Percentiles rank a stretch among this genome's conserved stretches.
Evolutionary conservation across 2,329 filamentous ascomycete species (phyloP).

Genomic region (Phialophora verrucosa): DNA sequence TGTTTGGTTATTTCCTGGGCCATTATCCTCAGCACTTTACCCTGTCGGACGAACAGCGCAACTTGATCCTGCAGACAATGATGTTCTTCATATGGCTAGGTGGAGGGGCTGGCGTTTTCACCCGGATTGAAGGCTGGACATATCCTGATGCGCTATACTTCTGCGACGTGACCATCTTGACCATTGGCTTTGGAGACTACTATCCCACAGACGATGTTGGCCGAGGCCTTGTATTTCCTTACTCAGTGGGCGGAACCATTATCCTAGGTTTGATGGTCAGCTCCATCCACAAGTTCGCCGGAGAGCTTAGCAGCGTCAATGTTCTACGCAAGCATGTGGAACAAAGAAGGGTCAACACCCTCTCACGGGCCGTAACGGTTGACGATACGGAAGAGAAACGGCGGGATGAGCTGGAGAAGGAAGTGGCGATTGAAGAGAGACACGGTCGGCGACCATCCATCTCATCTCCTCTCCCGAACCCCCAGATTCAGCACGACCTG

Average conservation of each 20-base stretch:
- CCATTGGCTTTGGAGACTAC: slow-evolving; percentile 68
- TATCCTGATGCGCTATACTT: slow-evolving; percentile 82
- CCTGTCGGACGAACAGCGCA: slow-evolving; percentile 80
- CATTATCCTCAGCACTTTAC: slow-evolving; percentile 80
- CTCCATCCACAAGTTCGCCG: slow-evolving; percentile 72
- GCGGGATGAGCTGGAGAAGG: slow-evolving; percentile 42
- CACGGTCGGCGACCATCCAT: slow-evolving; percentile 40
- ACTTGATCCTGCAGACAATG: slow-evolving; percentile 89
- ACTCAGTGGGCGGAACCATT: slow-evolving; percentile 80
- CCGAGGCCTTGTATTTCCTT: slow-evolving; percentile 78
- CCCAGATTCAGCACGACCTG: slow-evolving; percentile 33
- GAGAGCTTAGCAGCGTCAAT: slow-evolving; percentile 66
- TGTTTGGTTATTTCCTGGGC: slow-evolving; percentile 74
- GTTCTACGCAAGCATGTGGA: slow-evolving; percentile 66
- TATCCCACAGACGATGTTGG: slow-evolving; percentile 62
- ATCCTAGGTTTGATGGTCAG: slow-evolving; percentile 83
- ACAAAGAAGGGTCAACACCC: slow-evolving; percentile 59
- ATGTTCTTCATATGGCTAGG: slow-evolving; percentile 81
- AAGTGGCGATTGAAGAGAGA: slow-evolving; percentile 32
- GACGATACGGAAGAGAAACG: slow-evolving; percentile 26
- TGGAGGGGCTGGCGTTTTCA: slow-evolving; percentile 76
- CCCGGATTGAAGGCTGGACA: slow-evolving; percentile 65
- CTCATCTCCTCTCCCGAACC: slow-evolving; percentile 45
- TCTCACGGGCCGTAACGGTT: slow-evolving; percentile 59
- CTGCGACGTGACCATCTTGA: slow-evolving; percentile 72